These are phyloP conservation scores for Chytriomyces confervae DNA, from an alignment of 192 early-diverging fungal species.

Conservation along the genomic window DNA sequence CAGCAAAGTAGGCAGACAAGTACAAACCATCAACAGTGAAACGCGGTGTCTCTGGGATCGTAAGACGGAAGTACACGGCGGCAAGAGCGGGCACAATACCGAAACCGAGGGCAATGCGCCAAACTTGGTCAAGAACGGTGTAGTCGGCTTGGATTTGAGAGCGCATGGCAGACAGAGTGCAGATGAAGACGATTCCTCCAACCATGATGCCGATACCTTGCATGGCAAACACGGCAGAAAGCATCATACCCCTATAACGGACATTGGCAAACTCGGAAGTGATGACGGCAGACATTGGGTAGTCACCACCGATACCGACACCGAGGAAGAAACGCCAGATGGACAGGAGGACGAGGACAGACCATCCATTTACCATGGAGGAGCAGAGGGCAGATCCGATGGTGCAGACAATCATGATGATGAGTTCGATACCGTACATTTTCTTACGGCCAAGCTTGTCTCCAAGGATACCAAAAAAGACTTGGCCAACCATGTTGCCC, in stretches of 20 bases:
- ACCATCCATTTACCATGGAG: conserved; percentile 70
- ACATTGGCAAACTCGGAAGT: conserved; percentile 88
- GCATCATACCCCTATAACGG: conserved; percentile 84
- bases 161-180: conserved; percentile 75
- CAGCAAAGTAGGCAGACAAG: not conserved
- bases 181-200: conserved; percentile 76
- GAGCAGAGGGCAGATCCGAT: conserved; percentile 78
- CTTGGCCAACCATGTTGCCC: conserved; percentile 92
- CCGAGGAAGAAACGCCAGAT: conserved; percentile 93
- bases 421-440: conserved; percentile 86
- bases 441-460: conserved; percentile 88
- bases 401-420: conserved; percentile 88
- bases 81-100: conserved; percentile 81
- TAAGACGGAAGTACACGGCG: conserved; percentile 86
- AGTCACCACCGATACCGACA: conserved; percentile 93
- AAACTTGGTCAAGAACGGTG: conserved; percentile 78
- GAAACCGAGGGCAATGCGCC: conserved; percentile 87
- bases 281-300: conserved; percentile 93
- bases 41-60: conserved; percentile 94
- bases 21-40: conserved; percentile 64
- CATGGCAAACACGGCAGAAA: conserved; percentile 88
- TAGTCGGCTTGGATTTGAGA: conserved; percentile 65
- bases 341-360: conserved; percentile 72
- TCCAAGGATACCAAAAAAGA: conserved; percentile 85
- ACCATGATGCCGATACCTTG: conserved; percentile 89